These are phyloP conservation scores for Hypoxylon rickii DNA, from an alignment of 495 filamentous ascomycete species.

Conservation along the genomic window DNA sequence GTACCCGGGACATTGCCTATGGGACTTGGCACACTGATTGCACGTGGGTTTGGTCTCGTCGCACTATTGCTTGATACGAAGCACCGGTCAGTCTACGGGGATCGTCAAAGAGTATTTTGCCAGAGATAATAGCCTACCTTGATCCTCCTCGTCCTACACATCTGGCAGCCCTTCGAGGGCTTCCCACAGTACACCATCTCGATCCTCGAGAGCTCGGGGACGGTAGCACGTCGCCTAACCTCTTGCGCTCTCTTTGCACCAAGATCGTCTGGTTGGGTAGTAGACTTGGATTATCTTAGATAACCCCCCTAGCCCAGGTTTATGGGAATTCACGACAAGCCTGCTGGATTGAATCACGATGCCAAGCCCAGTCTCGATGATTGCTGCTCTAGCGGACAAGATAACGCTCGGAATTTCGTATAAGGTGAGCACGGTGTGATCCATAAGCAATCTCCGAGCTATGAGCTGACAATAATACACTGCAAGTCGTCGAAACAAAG, in stretches of 20 bases:
- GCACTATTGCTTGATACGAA: conserved; percentile 51
- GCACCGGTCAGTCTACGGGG: conserved; percentile 15
- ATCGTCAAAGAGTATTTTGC: background rate
- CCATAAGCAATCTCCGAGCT: too few relatives aligned
- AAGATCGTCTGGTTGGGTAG: too few relatives aligned
- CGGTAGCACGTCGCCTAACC: background rate
- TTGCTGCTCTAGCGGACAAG: too few relatives aligned
- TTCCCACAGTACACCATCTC: conserved; percentile 80
- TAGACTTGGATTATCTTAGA: too few relatives aligned
- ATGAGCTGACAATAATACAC: too few relatives aligned
- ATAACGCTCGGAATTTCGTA: too few relatives aligned
- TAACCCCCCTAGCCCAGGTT: too few relatives aligned
- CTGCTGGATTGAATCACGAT: too few relatives aligned
- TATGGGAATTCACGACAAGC: too few relatives aligned
- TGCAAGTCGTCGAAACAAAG: background rate
- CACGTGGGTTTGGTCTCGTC: conserved; percentile 72
- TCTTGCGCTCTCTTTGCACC: background rate
- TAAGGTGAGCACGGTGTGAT: too few relatives aligned
- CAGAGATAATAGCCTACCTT: conserved; percentile 57
- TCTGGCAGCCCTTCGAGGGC: conserved; percentile 73
- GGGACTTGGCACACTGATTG: conserved; percentile 68
- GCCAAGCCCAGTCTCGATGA: too few relatives aligned
- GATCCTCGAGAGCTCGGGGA: conserved; percentile 2
- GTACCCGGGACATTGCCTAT: conserved; percentile 70
- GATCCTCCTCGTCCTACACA: conserved; percentile 71